Evolutionary conservation across 352 stramenopile species (phyloP), one percentile per base, ranked within the genome.

Genomic region (Phytophthora lateralis): DNA sequence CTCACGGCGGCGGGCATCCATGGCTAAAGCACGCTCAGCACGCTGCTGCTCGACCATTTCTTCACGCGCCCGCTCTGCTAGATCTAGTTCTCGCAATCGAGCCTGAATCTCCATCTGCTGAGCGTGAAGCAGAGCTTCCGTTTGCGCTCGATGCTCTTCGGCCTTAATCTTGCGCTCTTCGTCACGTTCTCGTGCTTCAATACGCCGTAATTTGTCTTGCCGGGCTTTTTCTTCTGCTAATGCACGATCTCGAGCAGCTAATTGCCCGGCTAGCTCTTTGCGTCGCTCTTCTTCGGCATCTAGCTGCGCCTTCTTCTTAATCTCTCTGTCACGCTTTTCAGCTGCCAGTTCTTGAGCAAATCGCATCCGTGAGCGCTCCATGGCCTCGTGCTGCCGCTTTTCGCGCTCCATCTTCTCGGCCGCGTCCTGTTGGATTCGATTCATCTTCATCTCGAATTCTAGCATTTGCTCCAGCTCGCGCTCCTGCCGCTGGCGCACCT

Each of bases 391-490:
- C 18, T 90, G 60, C 2, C 81, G 70, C 12, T 75, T 73, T 55
- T 94, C 82, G 3, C 82, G 78, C 56, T 95, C 73, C 45, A 88
- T 60, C 29, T 89, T 93, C 11, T 82, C 77, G 18, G 71, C 70
- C 2, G 82, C 85, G 52, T 90, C 80, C 52, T 94, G 75, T 50
- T 96, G 87, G 15, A 95, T 70, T 42, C 81, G 77, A 63, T 78
- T 91, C 86, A 95, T 92, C 58, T 97, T 96, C 54, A 96, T 89
- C 64, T 97, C 90, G 50, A 95, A 97, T 39, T 91, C 80, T n/a
- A 97, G 77, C 84, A 97, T 95, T 78, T 97, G 90, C 51, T 95
- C 88, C 0, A 97, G 66, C 46, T 94, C 85, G 1, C 81, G 80
- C 51, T 96, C 81, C 66, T 94, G 85, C 2, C 85, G 80, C 11